Base-by-base conservation (phyloP, 768 basidiomycete genomes). In the Strobilomyces dryophilus region DNA sequence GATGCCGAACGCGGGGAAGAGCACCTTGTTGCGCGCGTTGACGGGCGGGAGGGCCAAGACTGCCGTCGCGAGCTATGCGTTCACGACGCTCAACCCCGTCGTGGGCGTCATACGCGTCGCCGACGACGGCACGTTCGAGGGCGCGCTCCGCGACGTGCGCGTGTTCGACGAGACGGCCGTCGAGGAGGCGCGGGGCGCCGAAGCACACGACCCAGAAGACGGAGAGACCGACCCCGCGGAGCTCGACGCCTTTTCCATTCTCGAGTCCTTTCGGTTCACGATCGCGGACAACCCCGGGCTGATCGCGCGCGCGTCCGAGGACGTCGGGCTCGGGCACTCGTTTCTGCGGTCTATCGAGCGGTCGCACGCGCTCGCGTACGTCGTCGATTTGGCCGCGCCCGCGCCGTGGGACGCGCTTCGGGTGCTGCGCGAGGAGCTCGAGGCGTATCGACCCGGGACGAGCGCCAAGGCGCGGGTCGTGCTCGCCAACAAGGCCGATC, bases 221-320 rank as follows among this genome's bases (percentile, higher is more conserved):
- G 17, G 29, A 18, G n/a, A n/a, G 14, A 27, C 20, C 0, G n/a
- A 15, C 17, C 4, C 18, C 21, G 47, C 60, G 27, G 27, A 8
- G 35, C 63, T 70, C 11, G 61, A 80, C 61, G 71, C 72, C 35
- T 86, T 85, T 54, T 80, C 85, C 61, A 60, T 81, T 31, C 74
- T 75, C 40, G 95, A 98, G 69, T 71, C 76, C 5, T 87, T 92
- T 67, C 82, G 97, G 10, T 97, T 98, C 76, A 97, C 93, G 14
- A 85, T 99, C 59, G 91, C 94, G 35, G 97, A 99, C 72, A 98
- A 98, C 65, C 97, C 97, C 0, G 97, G 97, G 8, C 83, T 98
- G 42, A 85, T 98, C 52, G 79, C 82, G 9, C 77, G 80, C 14
- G 90, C 94, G 3, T 89, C 92, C 3, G 84, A 92, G 62, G 90